Percentiles rank a stretch among this genome's conserved stretches.
Conservation (phyloP, 805 yeast genomes). For the Ogataea salicorniae region DNA sequence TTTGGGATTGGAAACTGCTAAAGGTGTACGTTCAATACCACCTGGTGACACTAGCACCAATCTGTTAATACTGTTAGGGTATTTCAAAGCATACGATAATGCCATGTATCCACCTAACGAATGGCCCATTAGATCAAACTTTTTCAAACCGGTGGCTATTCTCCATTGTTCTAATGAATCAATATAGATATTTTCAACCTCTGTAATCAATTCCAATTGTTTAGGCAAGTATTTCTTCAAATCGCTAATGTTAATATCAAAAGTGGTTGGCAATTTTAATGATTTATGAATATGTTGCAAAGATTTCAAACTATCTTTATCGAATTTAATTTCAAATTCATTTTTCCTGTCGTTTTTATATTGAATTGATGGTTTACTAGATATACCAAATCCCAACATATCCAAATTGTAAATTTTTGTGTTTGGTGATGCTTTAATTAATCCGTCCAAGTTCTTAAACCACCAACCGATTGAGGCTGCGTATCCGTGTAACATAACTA, state of each 20-base stretch:
- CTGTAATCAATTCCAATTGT: conserved; percentile 35
- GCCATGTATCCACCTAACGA: conserved; percentile 77
- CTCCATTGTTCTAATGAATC: conserved; percentile 67
- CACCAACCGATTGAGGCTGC: conserved; percentile 54
- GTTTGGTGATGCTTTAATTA: conserved; percentile 28
- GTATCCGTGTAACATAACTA: conserved; percentile 54
- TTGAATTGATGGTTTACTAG: conserved; percentile 39
- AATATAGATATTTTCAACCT: conserved; percentile 52
- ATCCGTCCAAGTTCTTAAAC: conserved; percentile 45
- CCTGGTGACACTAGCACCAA: conserved; percentile 68
- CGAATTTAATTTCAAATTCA: conserved; percentile 20
- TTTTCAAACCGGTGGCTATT: conserved; percentile 37
- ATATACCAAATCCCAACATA: conserved; percentile 50
- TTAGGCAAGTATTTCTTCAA: conserved; percentile 24
- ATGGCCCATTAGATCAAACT: conserved; percentile 66
- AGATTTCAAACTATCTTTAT: conserved; percentile 13
- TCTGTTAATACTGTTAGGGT: conserved; percentile 49
- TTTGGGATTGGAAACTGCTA: conserved; percentile 46
- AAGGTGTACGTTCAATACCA: conserved; percentile 68
- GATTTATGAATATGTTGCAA: conserved; percentile 22
- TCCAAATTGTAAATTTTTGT: conserved; percentile 38
- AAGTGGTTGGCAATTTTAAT: conserved; percentile 20
- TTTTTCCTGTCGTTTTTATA: conserved; percentile 24
- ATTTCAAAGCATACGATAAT: conserved; percentile 52
- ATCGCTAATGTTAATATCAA: conserved; percentile 15